Evolutionary conservation across 768 basidiomycete genomes (phyloP), one percentile per base, ranked within the genome.

Genomic region (Pleurotus cornucopiae): DNA sequence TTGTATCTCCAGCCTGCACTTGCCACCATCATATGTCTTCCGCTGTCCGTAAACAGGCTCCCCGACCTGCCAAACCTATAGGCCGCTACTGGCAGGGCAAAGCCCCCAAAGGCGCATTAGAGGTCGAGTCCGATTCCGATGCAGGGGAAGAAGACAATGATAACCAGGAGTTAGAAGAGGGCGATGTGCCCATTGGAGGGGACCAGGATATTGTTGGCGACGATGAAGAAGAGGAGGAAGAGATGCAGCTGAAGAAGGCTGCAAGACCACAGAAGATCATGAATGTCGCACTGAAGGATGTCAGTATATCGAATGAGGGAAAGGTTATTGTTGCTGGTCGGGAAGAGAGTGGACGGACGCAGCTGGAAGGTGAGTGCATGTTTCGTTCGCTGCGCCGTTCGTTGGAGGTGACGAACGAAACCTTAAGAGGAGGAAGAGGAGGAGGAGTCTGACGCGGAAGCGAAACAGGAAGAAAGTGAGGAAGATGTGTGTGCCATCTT

Each of bases 31-130:
- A 40, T 52, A 38, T 53, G 37, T 53, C 51, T 38, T 9, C 57
- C 30, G 59, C 71, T 21, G 61, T 69, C 14, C 79, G 85, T 58
- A 92, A 92, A 62, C 81, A 83, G 58, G 89, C 90, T 6, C 83
- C 87, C 18, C 83, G 90, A n/a, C 78, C 85, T 5, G 80, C 91
- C n/a, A 76, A 79, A 51, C 91, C 94, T 4, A 91, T 83, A 2
- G 88, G 83, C 5, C 88, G 94, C 2, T 95, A 96, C 70, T 91
- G 91, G 85, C 89, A 89, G 62, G 94, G 94, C 55, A 91, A 92
- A 62, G 90, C 85, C 0, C 92, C 92, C 0, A 92, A 91, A 68
- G 89, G 89, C 46, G 78, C 73, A 34, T 73, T 72, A 1, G 82
- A 82, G 21, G 69, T 72, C 40, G 73, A 80, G 18, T 86, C 87